Percentiles rank a stretch among this genome's conserved stretches.
Evolutionary conservation across 2,329 filamentous ascomycete genomes (phyloP).

Genomic region (Diplodia intermedia): DNA sequence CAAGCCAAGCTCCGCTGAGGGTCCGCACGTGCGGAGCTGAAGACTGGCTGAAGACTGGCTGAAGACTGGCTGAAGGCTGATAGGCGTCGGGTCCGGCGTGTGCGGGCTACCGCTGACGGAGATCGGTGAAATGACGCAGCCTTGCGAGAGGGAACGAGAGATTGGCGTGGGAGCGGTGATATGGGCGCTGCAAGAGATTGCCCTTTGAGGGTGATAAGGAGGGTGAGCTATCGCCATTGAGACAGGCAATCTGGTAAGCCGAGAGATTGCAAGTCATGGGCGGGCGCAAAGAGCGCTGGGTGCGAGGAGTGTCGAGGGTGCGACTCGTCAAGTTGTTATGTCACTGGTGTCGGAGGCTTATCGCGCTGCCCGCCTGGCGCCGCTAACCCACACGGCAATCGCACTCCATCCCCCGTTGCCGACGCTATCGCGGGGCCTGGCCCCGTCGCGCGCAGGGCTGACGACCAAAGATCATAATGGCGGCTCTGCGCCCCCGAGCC

Average conservation of each 20-base stretch:
- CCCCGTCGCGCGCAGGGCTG: constrained; percentile 14
- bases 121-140: constrained; percentile 13
- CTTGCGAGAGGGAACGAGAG: not conserved
- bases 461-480: constrained; percentile 21
- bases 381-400: constrained; percentile 28
- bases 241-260: constrained; percentile 17
- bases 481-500: constrained; percentile 11
- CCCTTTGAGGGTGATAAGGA: constrained; percentile 13
- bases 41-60: no score
- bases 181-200: constrained; percentile 9
- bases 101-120: not conserved
- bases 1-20: constrained; percentile 18
- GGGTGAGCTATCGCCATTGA: constrained; percentile 7
- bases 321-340: constrained; percentile 22
- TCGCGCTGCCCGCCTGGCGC: constrained; percentile 23
- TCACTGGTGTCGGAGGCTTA: constrained; percentile 23
- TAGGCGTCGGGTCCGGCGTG: constrained; percentile 8
- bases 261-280: constrained; percentile 21
- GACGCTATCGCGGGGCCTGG: constrained; percentile 29
- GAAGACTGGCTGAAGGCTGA: not conserved
- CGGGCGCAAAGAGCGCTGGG: constrained; percentile 13
- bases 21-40: not conserved
- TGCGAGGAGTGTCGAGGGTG: not conserved
- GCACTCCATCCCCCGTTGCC: constrained; percentile 22
- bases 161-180: constrained; percentile 3